Evolutionary conservation across 1,284 basidiomycete genomes (phyloP), one percentile per base, ranked within the genome.

Genomic region (Ceratorhiza oryzae-sativae): DNA sequence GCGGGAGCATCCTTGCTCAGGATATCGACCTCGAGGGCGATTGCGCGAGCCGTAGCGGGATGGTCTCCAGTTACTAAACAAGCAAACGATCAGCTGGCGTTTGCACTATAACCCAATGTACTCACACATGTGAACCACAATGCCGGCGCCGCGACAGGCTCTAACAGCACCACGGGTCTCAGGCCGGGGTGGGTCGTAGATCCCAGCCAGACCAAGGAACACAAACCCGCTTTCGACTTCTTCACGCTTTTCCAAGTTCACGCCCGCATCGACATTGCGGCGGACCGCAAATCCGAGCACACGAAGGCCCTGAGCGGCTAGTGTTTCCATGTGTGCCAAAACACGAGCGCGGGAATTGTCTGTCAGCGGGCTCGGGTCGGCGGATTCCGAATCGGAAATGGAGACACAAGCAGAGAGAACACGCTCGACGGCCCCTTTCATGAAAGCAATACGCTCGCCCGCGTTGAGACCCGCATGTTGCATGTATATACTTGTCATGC

Each of bases 161-260:
- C 83, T 81, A 0, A 92, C 89, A 25, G 90, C 88, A 12, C 83
- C 85, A 1, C 84, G 80, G 2, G 86, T 87, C 77, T 91, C 88
- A 12, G 86, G 86, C 45, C 90, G 84, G n/a, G 90, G 90, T 15
- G 90, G 90, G 77, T 91, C 90, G 76, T 84, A 88, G 72, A 91
- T 87, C 65, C 89, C 90, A 12, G 84, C 86, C 1, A 91, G 81
- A 9, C 87, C 89, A 8, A 88, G 80, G 80, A 92, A 87, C 5
- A 80, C 81, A 77, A 90, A 86, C 30, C 83, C 83, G 23, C 81
- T 78, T 79, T 91, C 90, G 13, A 88, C 84, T 1, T 85, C 83
- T 55, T 85, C 85, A 32, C 88, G 82, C 58, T 77, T 77, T 72
- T 73, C 39, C 75, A 74, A 27, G 27, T 59, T 23, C 9, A 67